A percentile compares a stretch with the other conserved stretches of the same genome.
Evolutionary conservation across 495 filamentous ascomycete genomes (phyloP).

Genomic region (Sporormia fimetaria): DNA sequence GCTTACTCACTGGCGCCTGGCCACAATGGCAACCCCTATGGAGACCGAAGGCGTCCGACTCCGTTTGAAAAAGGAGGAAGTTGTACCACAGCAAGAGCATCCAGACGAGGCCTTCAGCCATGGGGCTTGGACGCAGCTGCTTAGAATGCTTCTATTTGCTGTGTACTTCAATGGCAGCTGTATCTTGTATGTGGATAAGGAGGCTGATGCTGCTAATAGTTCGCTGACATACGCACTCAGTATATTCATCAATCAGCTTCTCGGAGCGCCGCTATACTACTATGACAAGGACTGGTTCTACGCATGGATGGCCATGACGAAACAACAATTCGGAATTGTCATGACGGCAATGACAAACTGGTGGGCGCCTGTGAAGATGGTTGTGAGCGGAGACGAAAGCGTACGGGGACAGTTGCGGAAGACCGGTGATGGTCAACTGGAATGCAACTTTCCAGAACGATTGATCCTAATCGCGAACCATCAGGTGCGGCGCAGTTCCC

Average conservation of each 20-base stretch:
- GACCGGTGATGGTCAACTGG: conserved; percentile 53
- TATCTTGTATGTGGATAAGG: conserved; percentile 16
- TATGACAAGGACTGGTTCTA: conserved; percentile 60
- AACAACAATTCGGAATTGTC: conserved; percentile 61
- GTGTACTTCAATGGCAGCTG: conserved; percentile 53
- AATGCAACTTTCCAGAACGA: conserved; percentile 63
- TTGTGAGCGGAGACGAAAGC: conserved; percentile 64
- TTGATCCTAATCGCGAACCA: conserved; percentile 76
- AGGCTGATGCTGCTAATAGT: conserved; percentile 10
- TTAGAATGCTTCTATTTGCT: conserved; percentile 51
- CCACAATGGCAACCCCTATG: no score
- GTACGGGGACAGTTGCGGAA: conserved; percentile 57
- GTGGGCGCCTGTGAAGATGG: conserved; percentile 66
- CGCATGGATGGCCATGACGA: conserved; percentile 66
- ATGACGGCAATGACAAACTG: conserved; percentile 68
- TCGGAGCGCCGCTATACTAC: conserved; percentile 60
- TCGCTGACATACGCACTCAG: conserved; percentile 28
- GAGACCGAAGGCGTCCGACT: no score
- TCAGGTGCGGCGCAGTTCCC: conserved; percentile 38
- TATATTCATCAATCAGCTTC: conserved; percentile 51
- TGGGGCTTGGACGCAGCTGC: conserved; percentile 49
- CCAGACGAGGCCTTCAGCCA: conserved; percentile 58
- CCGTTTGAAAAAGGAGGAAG: conserved; percentile 1
- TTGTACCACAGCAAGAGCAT: conserved; percentile 32
- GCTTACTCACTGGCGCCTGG: no score